These are phyloP conservation scores for Funneliformis geosporum DNA, from an alignment of 192 early-diverging fungal species.

Conservation along the genomic window DNA sequence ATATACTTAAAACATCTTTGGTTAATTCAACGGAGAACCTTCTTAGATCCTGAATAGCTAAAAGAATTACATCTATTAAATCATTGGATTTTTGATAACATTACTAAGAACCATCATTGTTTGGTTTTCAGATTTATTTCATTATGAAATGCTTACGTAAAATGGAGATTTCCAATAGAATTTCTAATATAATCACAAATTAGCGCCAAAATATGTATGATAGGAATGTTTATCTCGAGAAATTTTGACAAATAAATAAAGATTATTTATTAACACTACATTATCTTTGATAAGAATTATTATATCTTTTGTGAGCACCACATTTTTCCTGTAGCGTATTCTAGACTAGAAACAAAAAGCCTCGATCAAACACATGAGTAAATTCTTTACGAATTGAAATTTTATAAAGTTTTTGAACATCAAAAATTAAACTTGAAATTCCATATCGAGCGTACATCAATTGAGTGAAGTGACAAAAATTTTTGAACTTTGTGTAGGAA, in stretches of 20 bases:
- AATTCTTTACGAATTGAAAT: constrained; percentile 33
- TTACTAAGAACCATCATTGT: background rate
- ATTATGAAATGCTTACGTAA: background rate
- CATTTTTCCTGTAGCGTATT: constrained; percentile 12
- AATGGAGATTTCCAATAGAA: background rate
- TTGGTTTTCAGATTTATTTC: background rate
- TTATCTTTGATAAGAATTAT: constrained; percentile 36
- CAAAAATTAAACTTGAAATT: constrained; percentile 44
- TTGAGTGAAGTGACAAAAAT: constrained; percentile 30
- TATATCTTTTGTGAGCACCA: constrained; percentile 3
- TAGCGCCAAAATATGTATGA: constrained; percentile 41
- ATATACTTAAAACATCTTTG: background rate
- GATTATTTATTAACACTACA: constrained; percentile 37
- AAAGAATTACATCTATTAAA: constrained; percentile 46
- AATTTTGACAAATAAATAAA: constrained; percentile 35
- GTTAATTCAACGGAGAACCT: constrained; percentile 8
- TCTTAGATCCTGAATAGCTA: constrained; percentile 48
- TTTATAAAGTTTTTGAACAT: constrained; percentile 37
- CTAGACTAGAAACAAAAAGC: constrained; percentile 36
- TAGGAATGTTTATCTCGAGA: constrained; percentile 39
- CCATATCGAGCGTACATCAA: constrained; percentile 31
- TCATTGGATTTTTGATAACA: constrained; percentile 32
- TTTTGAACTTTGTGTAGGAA: background rate
- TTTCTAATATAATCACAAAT: constrained; percentile 44
- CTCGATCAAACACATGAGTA: constrained; percentile 26